A percentile compares a stretch with the other conserved stretches of the same genome.
Conservation (phyloP, 2,329 filamentous ascomycete species). For the Xylaria sp. region DNA sequence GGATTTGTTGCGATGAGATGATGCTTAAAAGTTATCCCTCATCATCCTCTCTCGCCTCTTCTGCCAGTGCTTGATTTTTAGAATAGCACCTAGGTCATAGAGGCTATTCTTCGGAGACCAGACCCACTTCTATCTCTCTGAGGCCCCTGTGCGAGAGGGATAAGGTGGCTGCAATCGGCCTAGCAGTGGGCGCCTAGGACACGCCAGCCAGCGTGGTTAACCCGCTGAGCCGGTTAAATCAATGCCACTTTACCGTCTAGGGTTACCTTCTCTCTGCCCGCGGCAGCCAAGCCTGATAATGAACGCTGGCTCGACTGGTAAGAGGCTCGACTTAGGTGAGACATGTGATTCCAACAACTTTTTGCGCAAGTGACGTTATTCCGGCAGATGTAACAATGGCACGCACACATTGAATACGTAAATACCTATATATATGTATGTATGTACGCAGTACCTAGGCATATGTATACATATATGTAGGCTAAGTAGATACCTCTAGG, state of each 20-base stretch:
- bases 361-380: not conserved
- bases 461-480: not conserved
- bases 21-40: not conserved
- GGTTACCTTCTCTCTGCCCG: slow-evolving; percentile 8
- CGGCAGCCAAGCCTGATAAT: not conserved
- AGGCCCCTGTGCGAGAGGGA: not conserved
- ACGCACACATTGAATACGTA: not conserved
- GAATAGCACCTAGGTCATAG: not conserved
- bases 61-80: not conserved
- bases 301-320: slow-evolving; percentile 5
- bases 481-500: no score
- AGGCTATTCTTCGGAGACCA: slow-evolving; percentile 32
- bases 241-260: slow-evolving; percentile 11
- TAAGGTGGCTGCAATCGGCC: slow-evolving; percentile 17
- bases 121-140: not conserved
- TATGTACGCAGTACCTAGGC: not conserved
- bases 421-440: not conserved
- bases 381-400: slow-evolving; percentile 10
- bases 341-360: not conserved
- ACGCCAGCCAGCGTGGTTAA: not conserved
- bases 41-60: no score
- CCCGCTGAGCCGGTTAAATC: slow-evolving; percentile 13
- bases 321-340: not conserved
- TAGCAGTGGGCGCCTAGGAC: not conserved
- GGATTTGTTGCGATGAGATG: not conserved